Percentiles rank a stretch among this genome's conserved stretches.
phyloP scores from a whole-genome alignment of 1,139 yeast species.

The Hemisphaericaspora subhashii region DNA sequence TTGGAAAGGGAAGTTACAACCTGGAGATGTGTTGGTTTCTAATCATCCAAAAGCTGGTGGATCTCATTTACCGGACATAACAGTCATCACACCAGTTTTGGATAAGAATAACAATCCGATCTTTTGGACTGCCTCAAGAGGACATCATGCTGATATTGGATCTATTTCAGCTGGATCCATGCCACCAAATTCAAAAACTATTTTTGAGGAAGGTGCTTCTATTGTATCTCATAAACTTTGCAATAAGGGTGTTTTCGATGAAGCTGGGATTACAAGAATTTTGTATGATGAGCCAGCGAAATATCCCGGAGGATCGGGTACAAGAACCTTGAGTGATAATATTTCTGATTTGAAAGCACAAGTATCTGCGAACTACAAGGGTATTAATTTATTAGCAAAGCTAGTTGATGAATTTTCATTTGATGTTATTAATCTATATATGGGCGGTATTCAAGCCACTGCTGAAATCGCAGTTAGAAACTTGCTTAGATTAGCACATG shows the following conservation, averaged over 20 bases:
- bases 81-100: slow-evolving; percentile 68
- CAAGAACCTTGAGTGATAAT: slow-evolving; percentile 42
- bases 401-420: slow-evolving; percentile 34
- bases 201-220: slow-evolving; percentile 47
- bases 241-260: slow-evolving; percentile 39
- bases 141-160: slow-evolving; percentile 51
- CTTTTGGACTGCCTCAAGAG: slow-evolving; percentile 49
- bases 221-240: slow-evolving; percentile 42
- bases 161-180: slow-evolving; percentile 47
- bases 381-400: slow-evolving; percentile 32
- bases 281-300: slow-evolving; percentile 45
- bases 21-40: slow-evolving; percentile 75
- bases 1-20: slow-evolving; percentile 61
- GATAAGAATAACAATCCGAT: slow-evolving; percentile 31
- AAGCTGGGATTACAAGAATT: slow-evolving; percentile 37
- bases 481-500: slow-evolving; percentile 35
- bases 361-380: slow-evolving; percentile 44
- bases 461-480: slow-evolving; percentile 45
- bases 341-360: slow-evolving; percentile 47
- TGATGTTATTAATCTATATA: slow-evolving; percentile 39
- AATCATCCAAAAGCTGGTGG: slow-evolving; percentile 85
- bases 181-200: slow-evolving; percentile 49
- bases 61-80: slow-evolving; percentile 80
- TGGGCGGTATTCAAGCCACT: slow-evolving; percentile 44
- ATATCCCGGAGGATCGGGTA: slow-evolving; percentile 48